Base-by-base conservation (phyloP, 176 grass and related monocot genomes). In the Hordeum marinum region DNA sequence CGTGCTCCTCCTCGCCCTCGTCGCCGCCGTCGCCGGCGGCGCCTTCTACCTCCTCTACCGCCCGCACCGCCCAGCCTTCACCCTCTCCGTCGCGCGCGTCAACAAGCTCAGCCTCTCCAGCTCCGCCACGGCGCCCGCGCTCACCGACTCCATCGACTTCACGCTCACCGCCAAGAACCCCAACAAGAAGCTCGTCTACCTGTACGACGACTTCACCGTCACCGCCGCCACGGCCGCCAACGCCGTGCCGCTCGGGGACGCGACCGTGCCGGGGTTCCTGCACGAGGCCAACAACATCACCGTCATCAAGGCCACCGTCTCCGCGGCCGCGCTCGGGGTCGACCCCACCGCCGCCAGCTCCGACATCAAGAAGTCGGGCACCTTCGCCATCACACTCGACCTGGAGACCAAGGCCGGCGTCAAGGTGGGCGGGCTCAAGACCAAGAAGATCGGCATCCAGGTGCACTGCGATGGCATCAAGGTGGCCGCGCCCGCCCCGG, bases 331-430 rank as follows among this genome's bases (percentile, higher is more conserved):
- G 21, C 84, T 92, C 72, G 88, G 68, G 18, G 86, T 99, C 66
- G 94, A 99, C 88, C 86, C 97, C 52, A 85, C 87, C 45, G 76
- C 90, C 1, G 87, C 90, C 27, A 35, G 59, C 87, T 84, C 92
- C 14, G 97, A 90, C 90, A 89, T 99, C 88, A 99, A 94, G 79
- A 96, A 90, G 82, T 86, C 86, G 27, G 89, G 88, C 74, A 91
- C 66, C 9, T 81, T 99, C 78, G n/a, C 83, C 68, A 81, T 99
- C 69, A 61, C 50, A 11, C 55, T 99, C 43, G 90, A 96, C 78
- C 88, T 99, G 43, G 94, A 99, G 37, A 99, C 97, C 27, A 99
- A 91, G 81, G 97, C 92, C 6, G 97, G 97, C 48, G 88, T 99
- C 63, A 89, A 80, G 88, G 87, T 99, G 2, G 97, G 97, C 6